These are phyloP conservation scores for Daphne laureola DNA, from an alignment of 441 rosid species.

Conservation along the genomic window DNA sequence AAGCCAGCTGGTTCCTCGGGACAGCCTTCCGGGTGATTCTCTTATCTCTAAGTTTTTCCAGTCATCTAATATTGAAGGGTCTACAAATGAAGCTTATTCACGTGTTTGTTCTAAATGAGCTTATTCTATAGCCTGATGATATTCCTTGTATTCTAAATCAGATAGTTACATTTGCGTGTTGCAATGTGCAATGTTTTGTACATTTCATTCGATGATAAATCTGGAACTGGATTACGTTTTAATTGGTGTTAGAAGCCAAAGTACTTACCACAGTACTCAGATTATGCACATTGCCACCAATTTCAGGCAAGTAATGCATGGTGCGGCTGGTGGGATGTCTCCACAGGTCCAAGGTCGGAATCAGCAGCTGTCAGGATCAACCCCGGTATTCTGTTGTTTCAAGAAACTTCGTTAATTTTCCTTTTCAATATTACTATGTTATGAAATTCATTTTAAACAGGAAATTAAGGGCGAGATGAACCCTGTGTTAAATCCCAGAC, in stretches of 20 bases:
- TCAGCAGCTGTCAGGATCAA: conserved; percentile 25
- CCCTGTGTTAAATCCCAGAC: conserved; percentile 31
- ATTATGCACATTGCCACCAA: not conserved
- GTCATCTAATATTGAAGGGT: not conserved
- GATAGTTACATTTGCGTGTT: too few species aligned
- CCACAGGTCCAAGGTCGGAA: conserved; percentile 27
- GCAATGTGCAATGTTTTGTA: too few species aligned
- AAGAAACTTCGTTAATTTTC: too few species aligned
- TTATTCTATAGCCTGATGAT: too few species aligned
- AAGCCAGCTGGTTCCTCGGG: conserved; percentile 28
- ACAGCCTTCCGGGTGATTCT: conserved; percentile 37
- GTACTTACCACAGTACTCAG: too few species aligned
- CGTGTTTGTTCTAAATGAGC: too few species aligned
- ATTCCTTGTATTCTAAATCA: too few species aligned
- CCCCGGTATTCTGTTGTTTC: conserved; percentile 15
- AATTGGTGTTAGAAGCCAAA: too few species aligned
- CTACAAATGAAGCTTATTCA: not conserved
- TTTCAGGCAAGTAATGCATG: conserved; percentile 31
- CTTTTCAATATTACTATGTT: not conserved
- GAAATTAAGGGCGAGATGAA: conserved; percentile 32
- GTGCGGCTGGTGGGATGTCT: conserved; percentile 23
- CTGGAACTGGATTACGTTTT: too few species aligned
- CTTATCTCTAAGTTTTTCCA: conserved; percentile 3
- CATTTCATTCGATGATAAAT: too few species aligned
- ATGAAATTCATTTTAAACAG: conserved; percentile 18